Conservation (phyloP, 2,329 filamentous ascomycete species). For the Xylariales sp. region DNA sequence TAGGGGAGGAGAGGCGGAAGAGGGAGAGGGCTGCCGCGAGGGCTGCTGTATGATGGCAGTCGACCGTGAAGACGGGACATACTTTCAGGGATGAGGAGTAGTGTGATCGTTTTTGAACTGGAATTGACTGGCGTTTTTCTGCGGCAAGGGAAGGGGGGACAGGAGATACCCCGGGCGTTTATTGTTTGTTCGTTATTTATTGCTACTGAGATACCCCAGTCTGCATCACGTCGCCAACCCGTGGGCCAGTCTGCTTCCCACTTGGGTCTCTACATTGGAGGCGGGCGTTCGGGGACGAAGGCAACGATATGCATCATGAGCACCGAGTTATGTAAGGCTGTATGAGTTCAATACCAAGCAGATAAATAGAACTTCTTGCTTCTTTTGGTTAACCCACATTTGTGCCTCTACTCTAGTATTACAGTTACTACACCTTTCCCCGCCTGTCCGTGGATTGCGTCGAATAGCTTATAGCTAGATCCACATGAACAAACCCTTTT, state of each 20-base stretch:
- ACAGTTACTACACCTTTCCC: background rate
- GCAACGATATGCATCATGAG: conserved; percentile 1
- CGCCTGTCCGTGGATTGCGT: background rate
- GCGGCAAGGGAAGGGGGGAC: no score
- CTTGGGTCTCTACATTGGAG: no score
- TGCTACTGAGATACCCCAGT: conserved; percentile 1
- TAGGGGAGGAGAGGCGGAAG: conserved; percentile 42
- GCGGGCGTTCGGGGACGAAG: background rate
- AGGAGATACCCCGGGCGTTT: background rate
- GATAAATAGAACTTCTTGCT: background rate
- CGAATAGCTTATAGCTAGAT: no score
- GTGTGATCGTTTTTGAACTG: no score
- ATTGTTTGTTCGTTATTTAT: conserved; percentile 2
- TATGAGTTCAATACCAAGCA: no score
- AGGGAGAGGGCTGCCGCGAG: conserved; percentile 17
- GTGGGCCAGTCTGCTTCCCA: no score
- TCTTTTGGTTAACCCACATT: background rate
- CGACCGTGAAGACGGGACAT: no score
- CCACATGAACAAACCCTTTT: no score
- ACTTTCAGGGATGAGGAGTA: no score
- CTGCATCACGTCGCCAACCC: no score
- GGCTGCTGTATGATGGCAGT: no score
- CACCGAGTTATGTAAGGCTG: background rate
- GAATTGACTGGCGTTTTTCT: no score
- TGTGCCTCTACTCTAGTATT: background rate